Percentiles rank a stretch among this genome's conserved stretches.
Evolutionary conservation across 176 grass and related monocot genomes (phyloP).

Genomic region (Typha latifolia): DNA sequence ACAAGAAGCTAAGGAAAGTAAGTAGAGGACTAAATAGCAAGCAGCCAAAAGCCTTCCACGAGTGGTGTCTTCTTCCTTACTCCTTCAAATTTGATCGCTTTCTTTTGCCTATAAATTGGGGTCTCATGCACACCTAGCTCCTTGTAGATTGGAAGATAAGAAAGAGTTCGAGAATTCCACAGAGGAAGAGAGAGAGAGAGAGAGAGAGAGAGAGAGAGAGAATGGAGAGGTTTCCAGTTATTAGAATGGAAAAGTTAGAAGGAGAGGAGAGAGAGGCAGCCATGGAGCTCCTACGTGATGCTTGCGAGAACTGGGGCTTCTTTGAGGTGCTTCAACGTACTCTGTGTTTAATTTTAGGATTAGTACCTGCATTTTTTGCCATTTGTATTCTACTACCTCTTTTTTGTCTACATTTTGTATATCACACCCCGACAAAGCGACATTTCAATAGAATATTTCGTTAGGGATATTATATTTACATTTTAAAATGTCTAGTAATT

Average conservation of each 20-base stretch:
- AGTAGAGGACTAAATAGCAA: too few species aligned
- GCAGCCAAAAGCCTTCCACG: too few species aligned
- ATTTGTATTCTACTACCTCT: too few species aligned
- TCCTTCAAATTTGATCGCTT: neutral
- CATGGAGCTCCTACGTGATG: slow-evolving; percentile 60
- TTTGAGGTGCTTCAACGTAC: slow-evolving; percentile 45
- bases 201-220: slow-evolving; percentile 21
- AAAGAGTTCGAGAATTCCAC: neutral
- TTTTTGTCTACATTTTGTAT: too few species aligned
- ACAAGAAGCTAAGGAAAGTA: too few species aligned
- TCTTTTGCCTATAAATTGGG: neutral
- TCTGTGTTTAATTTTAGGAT: too few species aligned
- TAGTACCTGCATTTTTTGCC: too few species aligned
- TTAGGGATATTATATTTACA: too few species aligned
- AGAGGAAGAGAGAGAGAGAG: neutral
- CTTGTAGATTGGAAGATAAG: neutral
- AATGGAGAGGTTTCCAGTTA: slow-evolving; percentile 49
- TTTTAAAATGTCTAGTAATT: too few species aligned
- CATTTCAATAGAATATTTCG: too few species aligned
- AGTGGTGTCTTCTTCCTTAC: too few species aligned
- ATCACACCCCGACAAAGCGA: too few species aligned
- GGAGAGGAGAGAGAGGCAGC: slow-evolving; percentile 35
- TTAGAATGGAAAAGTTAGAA: slow-evolving; percentile 57
- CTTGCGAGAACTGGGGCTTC: slow-evolving; percentile 97
- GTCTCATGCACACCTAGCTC: neutral